Conservation (phyloP, 2,329 filamentous ascomycete species). For the Dissoconium aciculare region DNA sequence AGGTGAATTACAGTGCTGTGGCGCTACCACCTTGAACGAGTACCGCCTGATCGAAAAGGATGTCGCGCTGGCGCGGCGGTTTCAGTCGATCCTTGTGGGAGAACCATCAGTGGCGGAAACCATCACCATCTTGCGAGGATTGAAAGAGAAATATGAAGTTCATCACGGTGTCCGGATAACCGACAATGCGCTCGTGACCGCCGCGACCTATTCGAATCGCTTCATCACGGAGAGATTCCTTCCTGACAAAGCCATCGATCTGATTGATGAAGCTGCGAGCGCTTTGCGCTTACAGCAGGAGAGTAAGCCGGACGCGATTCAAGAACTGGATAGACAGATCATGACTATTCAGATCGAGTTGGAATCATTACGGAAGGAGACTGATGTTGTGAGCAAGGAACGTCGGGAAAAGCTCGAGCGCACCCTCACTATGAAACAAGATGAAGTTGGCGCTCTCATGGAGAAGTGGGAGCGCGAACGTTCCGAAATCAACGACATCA, state of each 20-base stretch:
- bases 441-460: slow-evolving; percentile 58
- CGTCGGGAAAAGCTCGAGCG: slow-evolving; percentile 71
- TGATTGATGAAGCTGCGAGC: slow-evolving; percentile 90
- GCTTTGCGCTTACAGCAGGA: slow-evolving; percentile 86
- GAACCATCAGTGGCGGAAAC: slow-evolving; percentile 86
- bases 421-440: slow-evolving; percentile 60
- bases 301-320: slow-evolving; percentile 89
- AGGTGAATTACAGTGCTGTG: slow-evolving; percentile 87
- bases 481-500: slow-evolving; percentile 70
- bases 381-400: slow-evolving; percentile 75
- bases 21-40: slow-evolving; percentile 83
- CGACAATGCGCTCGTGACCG: slow-evolving; percentile 79
- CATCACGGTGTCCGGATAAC: slow-evolving; percentile 94
- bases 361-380: slow-evolving; percentile 87
- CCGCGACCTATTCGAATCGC: slow-evolving; percentile 80
- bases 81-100: slow-evolving; percentile 87
- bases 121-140: slow-evolving; percentile 85
- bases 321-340: slow-evolving; percentile 81
- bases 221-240: slow-evolving; percentile 95
- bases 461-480: slow-evolving; percentile 84
- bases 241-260: slow-evolving; percentile 91
- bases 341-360: slow-evolving; percentile 97
- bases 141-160: slow-evolving; percentile 95
- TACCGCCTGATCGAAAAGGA: slow-evolving; percentile 94
- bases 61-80: slow-evolving; percentile 76